Percentiles rank a stretch among this genome's conserved stretches.
Conservation (phyloP, 257 asterid genomes). For the Solanum infundibuliforme region DNA sequence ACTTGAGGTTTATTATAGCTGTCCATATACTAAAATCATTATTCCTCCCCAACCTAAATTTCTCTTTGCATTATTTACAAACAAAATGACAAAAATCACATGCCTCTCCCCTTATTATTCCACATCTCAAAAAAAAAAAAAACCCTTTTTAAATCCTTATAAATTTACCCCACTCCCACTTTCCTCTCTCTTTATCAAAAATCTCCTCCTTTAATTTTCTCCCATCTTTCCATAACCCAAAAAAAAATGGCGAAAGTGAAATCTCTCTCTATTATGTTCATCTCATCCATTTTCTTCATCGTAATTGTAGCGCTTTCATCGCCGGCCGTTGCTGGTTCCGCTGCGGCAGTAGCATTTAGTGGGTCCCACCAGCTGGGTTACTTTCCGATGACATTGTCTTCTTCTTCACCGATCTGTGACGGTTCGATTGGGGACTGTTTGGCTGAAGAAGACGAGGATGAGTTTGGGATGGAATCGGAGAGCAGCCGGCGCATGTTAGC, state of each 20-base stretch:
- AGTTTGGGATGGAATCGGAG: slow-evolving; percentile 15
- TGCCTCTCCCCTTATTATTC: not conserved
- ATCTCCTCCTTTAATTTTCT: not conserved
- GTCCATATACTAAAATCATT: not conserved
- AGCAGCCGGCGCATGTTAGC: slow-evolving; percentile 15
- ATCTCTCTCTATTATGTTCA: not conserved
- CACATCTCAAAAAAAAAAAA: not conserved
- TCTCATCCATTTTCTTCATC: not conserved
- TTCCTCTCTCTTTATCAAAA: not conserved
- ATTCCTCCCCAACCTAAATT: not conserved
- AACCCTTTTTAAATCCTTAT: not conserved
- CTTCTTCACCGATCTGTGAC: not conserved
- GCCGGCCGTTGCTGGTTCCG: not conserved
- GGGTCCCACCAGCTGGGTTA: not conserved
- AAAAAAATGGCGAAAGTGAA: not conserved
- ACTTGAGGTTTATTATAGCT: not conserved
- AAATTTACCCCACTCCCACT: not conserved
- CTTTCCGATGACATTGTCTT: not conserved
- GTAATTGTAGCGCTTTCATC: not conserved
- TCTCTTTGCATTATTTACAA: not conserved
- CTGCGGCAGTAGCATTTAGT: not conserved
- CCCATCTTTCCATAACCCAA: not conserved
- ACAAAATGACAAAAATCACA: not conserved
- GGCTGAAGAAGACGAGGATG: not conserved
- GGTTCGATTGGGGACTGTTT: slow-evolving; percentile 19